Percentiles rank a stretch among this genome's conserved stretches.
Evolutionary conservation across 768 basidiomycete species (phyloP).

Genomic region (Antrodiella citrinella): DNA sequence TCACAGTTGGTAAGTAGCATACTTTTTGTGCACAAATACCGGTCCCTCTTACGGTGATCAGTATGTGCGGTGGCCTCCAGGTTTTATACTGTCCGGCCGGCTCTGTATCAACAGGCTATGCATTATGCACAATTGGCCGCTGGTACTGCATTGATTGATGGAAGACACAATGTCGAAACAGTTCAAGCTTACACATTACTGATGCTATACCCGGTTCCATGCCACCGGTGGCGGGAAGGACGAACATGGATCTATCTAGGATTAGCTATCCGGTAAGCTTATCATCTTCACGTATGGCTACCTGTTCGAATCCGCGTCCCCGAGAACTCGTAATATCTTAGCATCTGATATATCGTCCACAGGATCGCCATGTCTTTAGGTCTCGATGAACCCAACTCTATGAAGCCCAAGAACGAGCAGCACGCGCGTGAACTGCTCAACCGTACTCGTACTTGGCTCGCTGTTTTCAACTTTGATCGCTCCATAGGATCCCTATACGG

Average conservation of each 20-base stretch:
- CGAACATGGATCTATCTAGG: slow-evolving; percentile 87
- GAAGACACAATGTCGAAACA: slow-evolving; percentile 77
- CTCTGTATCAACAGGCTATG: neutral
- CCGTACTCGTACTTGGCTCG: slow-evolving; percentile 84
- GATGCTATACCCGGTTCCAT: slow-evolving; percentile 69
- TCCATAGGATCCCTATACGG: slow-evolving; percentile 86
- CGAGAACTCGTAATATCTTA: neutral
- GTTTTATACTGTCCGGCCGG: neutral
- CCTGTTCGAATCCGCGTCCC: slow-evolving; percentile 8
- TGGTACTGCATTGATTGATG: slow-evolving; percentile 66
- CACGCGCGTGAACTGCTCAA: slow-evolving; percentile 84
- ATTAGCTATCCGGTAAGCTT: slow-evolving; percentile 74
- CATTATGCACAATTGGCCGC: slow-evolving; percentile 25
- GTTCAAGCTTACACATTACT: slow-evolving; percentile 77
- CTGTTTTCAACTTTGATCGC: slow-evolving; percentile 86
- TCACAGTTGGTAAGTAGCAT: slow-evolving; percentile 79
- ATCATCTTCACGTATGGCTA: neutral
- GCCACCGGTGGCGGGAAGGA: slow-evolving; percentile 82
- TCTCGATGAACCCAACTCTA: slow-evolving; percentile 62
- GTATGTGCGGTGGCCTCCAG: slow-evolving; percentile 52
- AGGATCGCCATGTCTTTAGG: slow-evolving; percentile 89
- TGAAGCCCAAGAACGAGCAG: slow-evolving; percentile 69
- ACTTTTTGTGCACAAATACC: no score
- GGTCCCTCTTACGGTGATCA: slow-evolving; percentile 25
- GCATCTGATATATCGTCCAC: slow-evolving; percentile 3